Evolutionary conservation across 2,329 filamentous ascomycete species (phyloP).

Genomic region (Fusarium stilboides): DNA sequence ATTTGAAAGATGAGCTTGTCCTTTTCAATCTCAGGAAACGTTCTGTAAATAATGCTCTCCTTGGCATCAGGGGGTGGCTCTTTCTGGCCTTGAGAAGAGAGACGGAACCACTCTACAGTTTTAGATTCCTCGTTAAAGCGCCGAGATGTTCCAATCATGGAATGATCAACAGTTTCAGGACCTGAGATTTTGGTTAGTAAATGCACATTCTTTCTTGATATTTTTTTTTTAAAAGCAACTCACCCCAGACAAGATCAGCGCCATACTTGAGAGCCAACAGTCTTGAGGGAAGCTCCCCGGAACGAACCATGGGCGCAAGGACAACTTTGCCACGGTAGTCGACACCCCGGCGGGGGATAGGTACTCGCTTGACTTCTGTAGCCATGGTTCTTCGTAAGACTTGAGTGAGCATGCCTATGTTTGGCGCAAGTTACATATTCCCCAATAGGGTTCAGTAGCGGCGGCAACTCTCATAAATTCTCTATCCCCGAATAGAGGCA

Average conservation of each 20-base stretch:
- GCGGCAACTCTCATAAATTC: slow-evolving; percentile 34
- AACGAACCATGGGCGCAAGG: slow-evolving; percentile 97
- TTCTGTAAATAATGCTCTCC: slow-evolving; percentile 84
- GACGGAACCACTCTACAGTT: slow-evolving; percentile 87
- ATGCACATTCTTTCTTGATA: too few relatives aligned
- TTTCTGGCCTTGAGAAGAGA: slow-evolving; percentile 78
- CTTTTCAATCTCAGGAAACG: slow-evolving; percentile 84
- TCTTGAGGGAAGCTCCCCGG: slow-evolving; percentile 93
- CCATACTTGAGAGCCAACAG: slow-evolving; percentile 93
- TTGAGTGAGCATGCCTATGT: slow-evolving; percentile 52
- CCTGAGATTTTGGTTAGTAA: slow-evolving; percentile 62
- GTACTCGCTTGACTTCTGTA: slow-evolving; percentile 75
- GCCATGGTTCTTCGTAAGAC: slow-evolving; percentile 70
- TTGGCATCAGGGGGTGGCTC: slow-evolving; percentile 67
- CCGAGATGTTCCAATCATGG: slow-evolving; percentile 89
- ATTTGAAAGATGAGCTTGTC: slow-evolving; percentile 89
- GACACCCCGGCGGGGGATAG: slow-evolving; percentile 89
- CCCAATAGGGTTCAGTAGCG: background rate
- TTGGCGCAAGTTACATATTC: slow-evolving; percentile 25
- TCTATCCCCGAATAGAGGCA: slow-evolving; percentile 36
- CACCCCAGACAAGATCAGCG: slow-evolving; percentile 96
- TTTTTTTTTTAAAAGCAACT: slow-evolving; percentile 45
- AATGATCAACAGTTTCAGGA: slow-evolving; percentile 93
- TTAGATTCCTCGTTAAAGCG: slow-evolving; percentile 81
- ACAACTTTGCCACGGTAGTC: slow-evolving; percentile 96